A percentile compares a stretch with the other conserved stretches of the same genome.
These are phyloP conservation scores for Vachellia pachyceras DNA, from an alignment of 306 rosid genomes.

Conservation along the genomic window DNA sequence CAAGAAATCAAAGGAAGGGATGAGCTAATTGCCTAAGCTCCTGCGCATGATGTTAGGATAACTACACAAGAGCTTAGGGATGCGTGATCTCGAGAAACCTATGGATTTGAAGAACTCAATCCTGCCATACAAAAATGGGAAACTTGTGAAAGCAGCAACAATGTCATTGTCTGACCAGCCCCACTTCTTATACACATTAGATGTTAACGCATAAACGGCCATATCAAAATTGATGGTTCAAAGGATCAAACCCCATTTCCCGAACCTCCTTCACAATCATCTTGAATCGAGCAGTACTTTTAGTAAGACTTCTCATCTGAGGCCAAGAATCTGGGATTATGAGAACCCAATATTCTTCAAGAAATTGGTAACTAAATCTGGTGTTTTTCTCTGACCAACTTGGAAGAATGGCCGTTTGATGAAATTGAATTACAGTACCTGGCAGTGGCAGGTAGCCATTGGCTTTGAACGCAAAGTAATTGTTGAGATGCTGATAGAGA, in stretches of 20 bases:
- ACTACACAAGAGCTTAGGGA: not conserved
- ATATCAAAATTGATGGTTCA: not conserved
- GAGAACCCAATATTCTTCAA: not conserved
- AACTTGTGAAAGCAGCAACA: too few relatives aligned
- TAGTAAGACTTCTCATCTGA: not conserved
- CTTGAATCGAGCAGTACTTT: not conserved
- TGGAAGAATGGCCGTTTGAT: not conserved
- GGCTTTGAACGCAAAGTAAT: not conserved
- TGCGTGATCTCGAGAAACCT: not conserved
- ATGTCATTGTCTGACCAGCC: not conserved
- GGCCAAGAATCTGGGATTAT: not conserved
- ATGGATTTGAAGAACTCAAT: constrained; percentile 33
- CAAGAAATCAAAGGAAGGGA: constrained; percentile 20
- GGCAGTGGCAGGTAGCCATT: not conserved
- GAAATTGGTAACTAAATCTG: not conserved
- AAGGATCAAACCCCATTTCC: not conserved
- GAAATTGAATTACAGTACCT: not conserved
- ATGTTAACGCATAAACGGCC: not conserved
- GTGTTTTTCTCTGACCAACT: not conserved
- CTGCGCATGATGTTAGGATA: not conserved
- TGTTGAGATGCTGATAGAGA: not conserved
- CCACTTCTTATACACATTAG: constrained; percentile 35
- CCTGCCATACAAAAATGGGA: not conserved
- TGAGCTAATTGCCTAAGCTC: not conserved
- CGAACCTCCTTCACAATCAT: not conserved